Percentiles rank a stretch among this genome's conserved stretches.
Evolutionary conservation across 176 grass and related monocot genomes (phyloP).

Genomic region (Musa schizocarpa): DNA sequence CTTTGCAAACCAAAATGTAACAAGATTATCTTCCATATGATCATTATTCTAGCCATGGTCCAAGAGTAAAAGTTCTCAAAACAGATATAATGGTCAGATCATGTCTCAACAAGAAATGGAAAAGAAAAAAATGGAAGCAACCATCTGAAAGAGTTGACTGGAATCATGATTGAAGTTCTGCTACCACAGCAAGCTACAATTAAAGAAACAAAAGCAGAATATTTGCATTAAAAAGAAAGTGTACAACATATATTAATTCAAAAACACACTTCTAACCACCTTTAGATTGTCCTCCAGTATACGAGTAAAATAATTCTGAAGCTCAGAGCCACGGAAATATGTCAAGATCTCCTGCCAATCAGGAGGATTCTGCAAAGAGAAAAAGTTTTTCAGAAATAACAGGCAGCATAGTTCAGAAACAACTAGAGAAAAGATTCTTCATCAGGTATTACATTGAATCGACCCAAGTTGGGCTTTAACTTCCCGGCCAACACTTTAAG

Average conservation of each 20-base stretch:
- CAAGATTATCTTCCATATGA: background rate
- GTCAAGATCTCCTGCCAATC: slow-evolving; percentile 74
- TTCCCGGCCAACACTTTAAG: slow-evolving; percentile 62
- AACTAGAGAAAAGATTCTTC: background rate
- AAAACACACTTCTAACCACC: slow-evolving; percentile 24
- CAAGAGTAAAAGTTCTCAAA: no score
- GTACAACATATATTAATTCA: background rate
- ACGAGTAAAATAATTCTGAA: slow-evolving; percentile 69
- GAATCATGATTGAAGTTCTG: background rate
- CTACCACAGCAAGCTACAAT: background rate
- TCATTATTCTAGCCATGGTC: background rate
- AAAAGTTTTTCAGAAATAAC: slow-evolving; percentile 12
- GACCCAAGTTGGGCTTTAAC: slow-evolving; percentile 77
- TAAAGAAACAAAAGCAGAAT: background rate
- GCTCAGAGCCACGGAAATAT: slow-evolving; percentile 66
- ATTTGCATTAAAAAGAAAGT: background rate
- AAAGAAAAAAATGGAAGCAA: background rate
- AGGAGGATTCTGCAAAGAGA: slow-evolving; percentile 56
- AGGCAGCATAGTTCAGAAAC: background rate
- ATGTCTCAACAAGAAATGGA: no score
- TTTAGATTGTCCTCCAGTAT: slow-evolving; percentile 70
- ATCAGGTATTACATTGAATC: slow-evolving; percentile 52
- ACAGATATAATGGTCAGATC: no score
- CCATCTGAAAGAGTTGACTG: background rate
- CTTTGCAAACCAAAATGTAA: no score